These are phyloP conservation scores for Leccinum obscurum DNA, from an alignment of 768 basidiomycete species.

Conservation along the genomic window DNA sequence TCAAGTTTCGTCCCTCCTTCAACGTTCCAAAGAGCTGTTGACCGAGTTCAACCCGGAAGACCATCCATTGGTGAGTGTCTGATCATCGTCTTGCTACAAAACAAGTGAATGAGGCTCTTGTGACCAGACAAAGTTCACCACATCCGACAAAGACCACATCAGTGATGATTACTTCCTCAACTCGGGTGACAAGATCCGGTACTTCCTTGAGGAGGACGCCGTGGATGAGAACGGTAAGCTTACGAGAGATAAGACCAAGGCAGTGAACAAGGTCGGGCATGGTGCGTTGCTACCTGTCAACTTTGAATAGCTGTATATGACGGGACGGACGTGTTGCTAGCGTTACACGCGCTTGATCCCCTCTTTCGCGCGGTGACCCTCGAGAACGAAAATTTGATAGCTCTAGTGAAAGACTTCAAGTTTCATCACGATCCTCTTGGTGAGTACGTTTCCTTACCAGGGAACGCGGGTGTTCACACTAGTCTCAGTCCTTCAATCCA, in stretches of 20 bases:
- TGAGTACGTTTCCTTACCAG: slow-evolving; percentile 32
- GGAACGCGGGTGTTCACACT: not conserved
- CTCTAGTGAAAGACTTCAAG: slow-evolving; percentile 72
- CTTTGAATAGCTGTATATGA: not conserved
- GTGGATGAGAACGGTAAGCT: slow-evolving; percentile 70
- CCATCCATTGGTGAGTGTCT: slow-evolving; percentile 73
- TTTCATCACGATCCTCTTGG: slow-evolving; percentile 87
- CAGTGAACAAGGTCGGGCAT: slow-evolving; percentile 96
- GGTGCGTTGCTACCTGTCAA: slow-evolving; percentile 43
- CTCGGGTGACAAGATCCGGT: slow-evolving; percentile 94
- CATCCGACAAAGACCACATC: slow-evolving; percentile 68
- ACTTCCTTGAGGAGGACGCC: slow-evolving; percentile 91
- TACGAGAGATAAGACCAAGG: slow-evolving; percentile 64
- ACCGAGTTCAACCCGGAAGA: slow-evolving; percentile 73
- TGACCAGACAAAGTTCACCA: slow-evolving; percentile 85
- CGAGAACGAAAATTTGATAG: slow-evolving; percentile 69
- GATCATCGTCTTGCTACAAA: slow-evolving; percentile 1
- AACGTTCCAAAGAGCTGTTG: slow-evolving; percentile 72
- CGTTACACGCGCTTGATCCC: slow-evolving; percentile 83
- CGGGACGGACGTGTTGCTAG: slow-evolving; percentile 38
- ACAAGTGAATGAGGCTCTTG: not conserved
- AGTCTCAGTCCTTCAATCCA: slow-evolving; percentile 76
- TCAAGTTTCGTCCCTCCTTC: slow-evolving; percentile 61
- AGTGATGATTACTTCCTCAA: slow-evolving; percentile 93
- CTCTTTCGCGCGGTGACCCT: slow-evolving; percentile 78